Evolutionary conservation across 2,329 filamentous ascomycete genomes (phyloP).

Genomic region (Lasiodiplodia gonubiensis): DNA sequence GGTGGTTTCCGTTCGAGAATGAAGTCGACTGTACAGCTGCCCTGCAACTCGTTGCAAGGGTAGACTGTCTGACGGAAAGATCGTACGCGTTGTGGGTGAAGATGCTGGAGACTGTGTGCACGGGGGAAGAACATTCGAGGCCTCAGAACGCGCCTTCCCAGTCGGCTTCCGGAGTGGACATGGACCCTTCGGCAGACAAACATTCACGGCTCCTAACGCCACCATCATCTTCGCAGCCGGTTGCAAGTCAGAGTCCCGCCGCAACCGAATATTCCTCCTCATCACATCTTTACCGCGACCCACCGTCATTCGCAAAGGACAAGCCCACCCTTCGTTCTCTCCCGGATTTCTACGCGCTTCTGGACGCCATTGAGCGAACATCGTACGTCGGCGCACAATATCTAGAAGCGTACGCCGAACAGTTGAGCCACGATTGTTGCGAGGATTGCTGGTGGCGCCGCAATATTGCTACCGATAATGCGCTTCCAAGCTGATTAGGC

Average conservation of each 20-base stretch:
- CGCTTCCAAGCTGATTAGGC: not conserved
- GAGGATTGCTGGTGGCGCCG: constrained; percentile 36
- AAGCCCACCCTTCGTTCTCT: not conserved
- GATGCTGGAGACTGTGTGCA: constrained; percentile 29
- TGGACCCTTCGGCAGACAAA: not conserved
- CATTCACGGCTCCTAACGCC: constrained; percentile 2
- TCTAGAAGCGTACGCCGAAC: constrained; percentile 39
- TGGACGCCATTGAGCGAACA: constrained; percentile 36
- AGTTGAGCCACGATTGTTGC: constrained; percentile 35
- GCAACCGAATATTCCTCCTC: not conserved
- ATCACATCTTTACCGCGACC: not conserved
- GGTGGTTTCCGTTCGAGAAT: constrained; percentile 37
- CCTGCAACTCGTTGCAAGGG: constrained; percentile 34
- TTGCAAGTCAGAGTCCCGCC: not conserved
- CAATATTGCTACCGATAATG: constrained; percentile 27
- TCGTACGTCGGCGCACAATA: constrained; percentile 33
- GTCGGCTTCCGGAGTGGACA: not conserved
- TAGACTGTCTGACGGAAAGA: constrained; percentile 33
- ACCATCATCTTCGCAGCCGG: constrained; percentile 19
- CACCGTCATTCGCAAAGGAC: not conserved
- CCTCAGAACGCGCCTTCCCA: not conserved
- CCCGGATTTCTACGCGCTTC: constrained; percentile 37
- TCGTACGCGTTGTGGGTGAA: constrained; percentile 36
- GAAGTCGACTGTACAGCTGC: constrained; percentile 38
- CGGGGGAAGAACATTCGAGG: not conserved